Percentiles rank a stretch among this genome's conserved stretches.
Conservation (phyloP, 2,329 filamentous ascomycete genomes). For the Alternaria sp. region DNA sequence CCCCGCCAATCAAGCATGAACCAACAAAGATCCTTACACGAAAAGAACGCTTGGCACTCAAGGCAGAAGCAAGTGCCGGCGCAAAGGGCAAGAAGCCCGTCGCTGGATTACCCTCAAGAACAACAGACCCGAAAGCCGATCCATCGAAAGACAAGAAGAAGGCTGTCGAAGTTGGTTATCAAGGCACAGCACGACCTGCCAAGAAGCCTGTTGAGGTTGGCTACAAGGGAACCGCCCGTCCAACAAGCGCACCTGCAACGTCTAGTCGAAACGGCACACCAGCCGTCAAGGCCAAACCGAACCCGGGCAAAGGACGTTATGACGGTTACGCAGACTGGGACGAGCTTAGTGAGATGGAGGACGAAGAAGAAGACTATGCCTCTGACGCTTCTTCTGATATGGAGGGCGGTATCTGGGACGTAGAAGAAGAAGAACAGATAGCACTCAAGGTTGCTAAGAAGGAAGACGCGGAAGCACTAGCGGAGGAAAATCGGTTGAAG, state of each 20-base stretch:
- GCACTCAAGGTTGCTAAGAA: slow-evolving; percentile 68
- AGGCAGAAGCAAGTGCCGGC: slow-evolving; percentile 53
- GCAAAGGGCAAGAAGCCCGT: slow-evolving; percentile 43
- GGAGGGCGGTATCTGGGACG: slow-evolving; percentile 76
- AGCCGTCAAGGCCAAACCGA: slow-evolving; percentile 39
- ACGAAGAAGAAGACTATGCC: slow-evolving; percentile 69
- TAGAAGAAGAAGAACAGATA: slow-evolving; percentile 72
- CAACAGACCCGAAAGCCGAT: slow-evolving; percentile 31
- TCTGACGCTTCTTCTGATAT: slow-evolving; percentile 76
- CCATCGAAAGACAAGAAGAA: slow-evolving; percentile 45
- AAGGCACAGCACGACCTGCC: slow-evolving; percentile 55
- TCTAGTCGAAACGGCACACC: slow-evolving; percentile 32
- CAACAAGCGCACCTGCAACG: slow-evolving; percentile 26
- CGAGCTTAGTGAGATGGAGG: slow-evolving; percentile 52
- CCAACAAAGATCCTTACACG: slow-evolving; percentile 68
- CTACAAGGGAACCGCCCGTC: slow-evolving; percentile 49
- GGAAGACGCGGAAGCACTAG: slow-evolving; percentile 71
- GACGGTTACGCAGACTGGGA: slow-evolving; percentile 49
- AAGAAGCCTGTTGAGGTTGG: slow-evolving; percentile 42
- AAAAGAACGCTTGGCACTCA: slow-evolving; percentile 59
- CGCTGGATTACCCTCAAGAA: slow-evolving; percentile 18
- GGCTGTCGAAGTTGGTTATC: slow-evolving; percentile 51
- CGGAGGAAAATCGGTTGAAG: slow-evolving; percentile 56
- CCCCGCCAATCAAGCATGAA: slow-evolving; percentile 78
- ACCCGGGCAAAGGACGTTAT: slow-evolving; percentile 41